Evolutionary conservation across 75 land plant species (phyloP), one percentile per base, ranked within the genome.

Genomic region (Selaginella moellendorffii): DNA sequence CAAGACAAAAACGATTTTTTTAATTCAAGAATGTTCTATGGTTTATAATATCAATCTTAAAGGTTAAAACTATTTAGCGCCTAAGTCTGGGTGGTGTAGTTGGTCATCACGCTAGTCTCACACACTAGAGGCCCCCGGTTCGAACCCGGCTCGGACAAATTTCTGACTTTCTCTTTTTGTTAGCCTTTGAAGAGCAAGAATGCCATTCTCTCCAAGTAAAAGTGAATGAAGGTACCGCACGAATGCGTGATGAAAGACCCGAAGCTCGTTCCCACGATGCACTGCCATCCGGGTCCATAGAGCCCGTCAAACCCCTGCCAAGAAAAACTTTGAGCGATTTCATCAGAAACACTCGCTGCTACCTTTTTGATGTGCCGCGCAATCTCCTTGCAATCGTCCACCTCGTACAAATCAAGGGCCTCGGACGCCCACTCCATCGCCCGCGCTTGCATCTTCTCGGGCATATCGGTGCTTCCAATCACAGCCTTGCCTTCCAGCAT

Each of bases 341-440:
- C 5, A 62, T 17, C 8, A 25, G 12, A 62, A 2, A 62, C 10
- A 26, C 8, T 9, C 12, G 8, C 5, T 2, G 56, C 8, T 36
- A 81, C 96, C 86, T 77, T 80, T 64, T 86, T 83, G 2, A 86
- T 69, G 83, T 80, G 75, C 64, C 77, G 71, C 53, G 96, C 90
- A 53, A 83, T 86, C 76, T 78, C 77, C 68, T 60, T 80, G 75
- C 79, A 75, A 26, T 86, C 85, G 14, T 70, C 72, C 65, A 83
- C 70, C 53, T 81, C 79, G 54, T 71, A 75, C 67, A 65, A 52
- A 54, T 86, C 86, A 14, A 86, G 80, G 1, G 90, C 90, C 21
- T 78, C 72, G 24, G 77, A 73, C 12, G 83, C 90, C 1, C 76
- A 28, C 27, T 73, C 54, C 58, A 86, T 69, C 1, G 90, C 90